Base-by-base conservation (phyloP, 768 basidiomycete species). In the Tricholoma saponaceum region DNA sequence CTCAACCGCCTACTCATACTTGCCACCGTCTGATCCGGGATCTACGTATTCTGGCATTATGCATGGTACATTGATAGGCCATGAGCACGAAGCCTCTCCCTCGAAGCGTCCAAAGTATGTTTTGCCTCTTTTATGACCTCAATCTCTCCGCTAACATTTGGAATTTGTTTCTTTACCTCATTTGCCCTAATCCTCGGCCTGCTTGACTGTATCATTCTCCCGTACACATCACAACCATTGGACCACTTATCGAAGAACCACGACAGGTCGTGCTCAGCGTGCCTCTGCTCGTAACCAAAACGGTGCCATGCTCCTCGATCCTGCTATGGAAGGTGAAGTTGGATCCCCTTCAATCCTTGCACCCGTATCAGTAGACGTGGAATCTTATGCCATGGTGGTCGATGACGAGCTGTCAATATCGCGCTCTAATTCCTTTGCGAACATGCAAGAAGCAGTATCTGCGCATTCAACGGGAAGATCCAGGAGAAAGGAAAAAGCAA, bases 21-120 rank as follows among this genome's bases (percentile, higher is more conserved):
- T 94, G 69, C 90, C 91, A 49, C 74, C 83, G 60, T 84, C 85
- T 67, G 92, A 94, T 79, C 92, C 92, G 60, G 91, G 92, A 68
- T 87, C 92, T 65, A 94, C 91, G 23, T 94, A 91, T 77, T 84
- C 87, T 69, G 89, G 86, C 58, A 81, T 87, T 69, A 80, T 85
- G 76, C 80, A 84, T 62, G 82, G 83, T 59, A 81, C 86, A 67
- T 78, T 85, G 61, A 77, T 80, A 66, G 78, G 82, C 60, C 83
- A 84, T 64, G 85, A 86, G 66, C 71, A 81, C 63, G 86, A 86
- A 58, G 86, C 85, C 51, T 76, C 84, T 54, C 80, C 85, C 70
- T 75, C 85, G 69, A 90, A 92, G 76, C 84, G 89, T 64, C 78
- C 86, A 66, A 80, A 82, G 90, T 89, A 71, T 71, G 85, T 80